phyloP scores from a whole-genome alignment of 371 early-diverging fungal species.

The Zopfochytrium polystomum region DNA sequence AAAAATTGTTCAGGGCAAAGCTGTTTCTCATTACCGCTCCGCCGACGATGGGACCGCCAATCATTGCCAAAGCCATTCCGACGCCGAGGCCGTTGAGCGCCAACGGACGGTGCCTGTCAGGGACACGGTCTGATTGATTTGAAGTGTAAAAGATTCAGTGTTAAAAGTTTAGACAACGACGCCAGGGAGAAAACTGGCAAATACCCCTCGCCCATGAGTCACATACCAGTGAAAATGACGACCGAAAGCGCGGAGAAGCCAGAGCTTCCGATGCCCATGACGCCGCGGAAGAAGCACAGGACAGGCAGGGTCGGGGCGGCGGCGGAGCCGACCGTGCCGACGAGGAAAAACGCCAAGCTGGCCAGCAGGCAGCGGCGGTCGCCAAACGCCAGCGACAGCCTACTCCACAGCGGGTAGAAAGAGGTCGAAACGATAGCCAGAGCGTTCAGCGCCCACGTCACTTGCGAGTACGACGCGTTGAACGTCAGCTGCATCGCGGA shows the following conservation, averaged over 20 bases:
- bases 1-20: background rate
- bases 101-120: background rate
- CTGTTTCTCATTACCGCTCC: background rate
- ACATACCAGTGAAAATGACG: background rate
- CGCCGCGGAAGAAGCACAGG: conserved; percentile 4
- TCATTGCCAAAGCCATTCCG: conserved; percentile 5
- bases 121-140: background rate
- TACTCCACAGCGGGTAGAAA: conserved; percentile 3
- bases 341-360: background rate
- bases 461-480: background rate
- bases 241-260: background rate
- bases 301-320: conserved; percentile 1
- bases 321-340: background rate
- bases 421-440: conserved; percentile 1
- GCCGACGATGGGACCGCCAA: conserved; percentile 4
- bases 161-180: background rate
- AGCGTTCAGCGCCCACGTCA: background rate
- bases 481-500: conserved; percentile 1
- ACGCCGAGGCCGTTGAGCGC: background rate
- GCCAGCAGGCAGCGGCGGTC: background rate
- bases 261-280: conserved; percentile 4
- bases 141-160: too few species aligned
- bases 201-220: background rate
- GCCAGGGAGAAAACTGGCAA: background rate
- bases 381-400: background rate